Evolutionary conservation across 2,329 filamentous ascomycete species (phyloP).

Genomic region (Immersiporthe knoxdaviesiana): DNA sequence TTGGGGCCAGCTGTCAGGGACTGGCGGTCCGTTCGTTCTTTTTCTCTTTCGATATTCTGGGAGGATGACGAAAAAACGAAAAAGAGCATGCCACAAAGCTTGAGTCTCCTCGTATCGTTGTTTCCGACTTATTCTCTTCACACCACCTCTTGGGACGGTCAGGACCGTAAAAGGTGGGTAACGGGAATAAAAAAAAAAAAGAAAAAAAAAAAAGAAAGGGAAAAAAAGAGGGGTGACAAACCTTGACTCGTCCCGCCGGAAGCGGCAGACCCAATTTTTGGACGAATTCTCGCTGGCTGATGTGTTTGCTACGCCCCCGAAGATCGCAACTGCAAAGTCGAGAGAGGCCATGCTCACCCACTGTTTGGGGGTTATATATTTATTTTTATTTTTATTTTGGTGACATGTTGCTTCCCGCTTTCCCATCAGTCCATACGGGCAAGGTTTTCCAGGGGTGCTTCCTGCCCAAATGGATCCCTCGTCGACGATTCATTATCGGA

Average conservation of each 20-base stretch:
- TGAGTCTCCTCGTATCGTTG: slow-evolving; percentile 13
- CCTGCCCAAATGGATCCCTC: slow-evolving; percentile 19
- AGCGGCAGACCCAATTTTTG: slow-evolving; percentile 5
- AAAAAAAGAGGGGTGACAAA: neutral
- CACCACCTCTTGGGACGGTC: slow-evolving; percentile 12
- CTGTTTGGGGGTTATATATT: neutral
- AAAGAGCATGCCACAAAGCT: neutral
- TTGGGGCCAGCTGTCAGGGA: neutral
- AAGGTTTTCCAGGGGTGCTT: slow-evolving; percentile 20
- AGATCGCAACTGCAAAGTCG: neutral
- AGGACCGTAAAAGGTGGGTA: neutral
- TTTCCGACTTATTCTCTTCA: slow-evolving; percentile 25
- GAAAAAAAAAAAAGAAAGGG: neutral
- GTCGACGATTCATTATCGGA: slow-evolving; percentile 18
- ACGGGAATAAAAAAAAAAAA: neutral
- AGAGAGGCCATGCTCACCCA: neutral
- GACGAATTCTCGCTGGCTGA: slow-evolving; percentile 1
- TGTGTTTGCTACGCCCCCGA: neutral
- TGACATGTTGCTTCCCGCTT: slow-evolving; percentile 29
- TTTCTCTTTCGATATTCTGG: neutral
- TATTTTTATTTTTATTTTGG: neutral
- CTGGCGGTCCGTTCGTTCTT: neutral
- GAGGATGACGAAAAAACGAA: slow-evolving; percentile 7
- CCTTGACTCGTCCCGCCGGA: slow-evolving; percentile 3
- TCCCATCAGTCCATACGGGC: slow-evolving; percentile 29